Percentiles rank a stretch among this genome's conserved stretches.
Evolutionary conservation across 345 rosid species (phyloP).

Genomic region (Moricandia arvensis): DNA sequence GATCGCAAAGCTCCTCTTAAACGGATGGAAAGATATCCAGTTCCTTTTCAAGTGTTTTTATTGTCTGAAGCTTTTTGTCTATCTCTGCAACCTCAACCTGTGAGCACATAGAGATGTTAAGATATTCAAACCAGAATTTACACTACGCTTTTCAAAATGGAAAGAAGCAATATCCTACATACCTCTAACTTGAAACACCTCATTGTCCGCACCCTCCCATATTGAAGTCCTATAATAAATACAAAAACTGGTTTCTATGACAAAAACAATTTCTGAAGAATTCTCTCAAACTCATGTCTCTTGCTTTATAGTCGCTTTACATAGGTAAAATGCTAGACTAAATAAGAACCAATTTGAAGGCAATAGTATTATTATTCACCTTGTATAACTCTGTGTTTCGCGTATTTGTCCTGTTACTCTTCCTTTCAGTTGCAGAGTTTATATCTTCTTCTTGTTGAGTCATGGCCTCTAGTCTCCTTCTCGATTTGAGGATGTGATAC

Average conservation of each 20-base stretch:
- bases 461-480: constrained; percentile 66
- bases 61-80: constrained; percentile 73
- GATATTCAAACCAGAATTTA: constrained; percentile 3
- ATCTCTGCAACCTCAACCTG: constrained; percentile 93
- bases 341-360: background rate
- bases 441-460: constrained; percentile 65
- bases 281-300: background rate
- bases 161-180: background rate
- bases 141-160: background rate
- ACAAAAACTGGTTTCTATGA: background rate
- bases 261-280: background rate
- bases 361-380: background rate
- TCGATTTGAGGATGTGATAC: constrained; percentile 49
- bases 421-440: constrained; percentile 41
- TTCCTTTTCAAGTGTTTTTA: constrained; percentile 76
- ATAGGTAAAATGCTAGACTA: background rate
- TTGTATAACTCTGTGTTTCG: background rate
- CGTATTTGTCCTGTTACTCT: background rate
- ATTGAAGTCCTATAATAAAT: constrained; percentile 63
- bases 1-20: constrained; percentile 81
- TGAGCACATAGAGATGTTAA: background rate
- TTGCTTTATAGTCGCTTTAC: background rate
- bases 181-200: constrained; percentile 97
- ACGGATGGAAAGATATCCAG: constrained; percentile 76
- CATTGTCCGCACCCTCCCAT: constrained; percentile 74